phyloP scores from a whole-genome alignment of 306 rosid species.

The Castanopsis chinensis region DNA sequence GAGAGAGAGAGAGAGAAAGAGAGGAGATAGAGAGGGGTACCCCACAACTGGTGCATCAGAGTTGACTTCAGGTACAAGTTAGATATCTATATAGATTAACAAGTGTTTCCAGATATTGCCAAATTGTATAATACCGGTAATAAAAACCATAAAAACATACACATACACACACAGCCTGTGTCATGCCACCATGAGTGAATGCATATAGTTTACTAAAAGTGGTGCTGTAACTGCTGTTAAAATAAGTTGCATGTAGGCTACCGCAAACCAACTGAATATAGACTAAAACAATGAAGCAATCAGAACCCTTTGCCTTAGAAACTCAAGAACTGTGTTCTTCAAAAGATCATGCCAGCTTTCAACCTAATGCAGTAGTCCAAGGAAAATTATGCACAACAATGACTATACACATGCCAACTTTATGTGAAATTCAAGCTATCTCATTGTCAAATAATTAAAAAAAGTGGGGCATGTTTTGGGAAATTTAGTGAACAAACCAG shows the following conservation, averaged over 20 bases:
- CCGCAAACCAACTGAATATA: background rate
- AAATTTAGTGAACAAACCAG: conserved; percentile 63
- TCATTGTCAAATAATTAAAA: background rate
- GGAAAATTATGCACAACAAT: background rate
- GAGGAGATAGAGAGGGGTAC: background rate
- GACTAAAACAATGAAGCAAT: background rate
- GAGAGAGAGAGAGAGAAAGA: background rate
- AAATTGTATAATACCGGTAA: background rate
- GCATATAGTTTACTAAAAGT: background rate
- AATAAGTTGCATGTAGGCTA: background rate
- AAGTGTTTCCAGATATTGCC: background rate
- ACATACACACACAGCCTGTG: background rate
- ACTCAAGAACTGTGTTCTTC: background rate
- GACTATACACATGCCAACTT: background rate
- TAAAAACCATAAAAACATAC: background rate
- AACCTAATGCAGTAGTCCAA: conserved; percentile 1
- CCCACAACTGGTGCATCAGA: background rate
- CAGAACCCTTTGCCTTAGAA: background rate
- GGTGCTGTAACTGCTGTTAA: background rate
- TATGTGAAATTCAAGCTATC: background rate
- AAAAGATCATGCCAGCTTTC: background rate
- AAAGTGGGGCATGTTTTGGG: conserved; percentile 9
- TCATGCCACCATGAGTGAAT: conserved; percentile 10
- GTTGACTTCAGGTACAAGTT: background rate
- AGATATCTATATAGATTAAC: background rate